Evolutionary conservation across 2,329 filamentous ascomycete species (phyloP).

Genomic region (Trichophyton benhamiae): DNA sequence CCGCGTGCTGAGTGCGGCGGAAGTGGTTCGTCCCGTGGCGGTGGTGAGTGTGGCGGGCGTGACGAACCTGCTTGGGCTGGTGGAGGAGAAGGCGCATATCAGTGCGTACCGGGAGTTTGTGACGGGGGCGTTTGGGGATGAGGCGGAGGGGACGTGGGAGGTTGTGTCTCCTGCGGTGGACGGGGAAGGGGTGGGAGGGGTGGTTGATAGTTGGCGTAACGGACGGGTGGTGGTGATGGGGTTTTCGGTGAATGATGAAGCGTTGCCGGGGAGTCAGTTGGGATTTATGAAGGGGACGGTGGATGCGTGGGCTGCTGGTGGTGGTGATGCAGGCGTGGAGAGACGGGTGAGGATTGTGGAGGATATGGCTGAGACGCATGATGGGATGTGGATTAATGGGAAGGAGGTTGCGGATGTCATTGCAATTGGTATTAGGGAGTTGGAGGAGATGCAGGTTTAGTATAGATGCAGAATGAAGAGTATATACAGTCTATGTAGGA

Average conservation of each 20-base stretch:
- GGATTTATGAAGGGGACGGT: conserved; percentile 39
- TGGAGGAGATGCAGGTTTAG: conserved; percentile 17
- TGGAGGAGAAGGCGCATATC: conserved; percentile 23
- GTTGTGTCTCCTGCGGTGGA: conserved; percentile 29
- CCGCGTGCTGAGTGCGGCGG: conserved; percentile 10
- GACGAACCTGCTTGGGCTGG: conserved; percentile 30
- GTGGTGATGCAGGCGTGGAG: conserved; percentile 30
- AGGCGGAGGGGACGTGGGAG: conserved; percentile 24
- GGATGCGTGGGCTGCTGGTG: conserved; percentile 36
- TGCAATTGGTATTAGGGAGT: conserved; percentile 20
- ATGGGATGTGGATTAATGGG: conserved; percentile 32
- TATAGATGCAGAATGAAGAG: not conserved
- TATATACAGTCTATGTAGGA: not conserved
- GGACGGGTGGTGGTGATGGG: conserved; percentile 30
- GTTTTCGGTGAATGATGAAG: conserved; percentile 30
- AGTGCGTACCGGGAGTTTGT: conserved; percentile 30
- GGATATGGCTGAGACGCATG: conserved; percentile 28
- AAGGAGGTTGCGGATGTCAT: conserved; percentile 30
- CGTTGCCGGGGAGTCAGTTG: conserved; percentile 30
- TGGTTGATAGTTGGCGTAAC: conserved; percentile 25
- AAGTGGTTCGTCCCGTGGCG: conserved; percentile 22
- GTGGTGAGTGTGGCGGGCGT: conserved; percentile 35
- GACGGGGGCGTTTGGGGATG: conserved; percentile 33
- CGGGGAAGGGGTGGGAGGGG: conserved; percentile 14
- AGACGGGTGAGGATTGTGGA: conserved; percentile 28